Conservation (phyloP, 2,329 filamentous ascomycete genomes). For the Ceratocystis albifundus region DNA sequence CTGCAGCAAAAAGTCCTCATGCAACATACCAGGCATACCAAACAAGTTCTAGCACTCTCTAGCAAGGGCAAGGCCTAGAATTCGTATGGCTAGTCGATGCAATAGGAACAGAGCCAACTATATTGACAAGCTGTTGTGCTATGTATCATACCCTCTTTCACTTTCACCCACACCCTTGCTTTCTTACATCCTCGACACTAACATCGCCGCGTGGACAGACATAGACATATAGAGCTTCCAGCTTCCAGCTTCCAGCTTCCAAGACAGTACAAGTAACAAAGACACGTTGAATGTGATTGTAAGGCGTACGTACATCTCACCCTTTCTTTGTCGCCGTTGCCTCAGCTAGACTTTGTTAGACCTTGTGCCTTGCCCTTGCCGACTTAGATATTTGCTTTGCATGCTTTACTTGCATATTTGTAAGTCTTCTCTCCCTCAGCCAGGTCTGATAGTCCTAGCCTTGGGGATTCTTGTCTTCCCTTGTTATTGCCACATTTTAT, state of each 20-base stretch:
- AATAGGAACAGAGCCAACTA: neutral
- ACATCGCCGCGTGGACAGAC: too few relatives aligned
- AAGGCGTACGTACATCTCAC: too few relatives aligned
- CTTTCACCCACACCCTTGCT: too few relatives aligned
- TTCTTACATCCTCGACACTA: too few relatives aligned
- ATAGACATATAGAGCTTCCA: too few relatives aligned
- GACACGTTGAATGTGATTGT: too few relatives aligned
- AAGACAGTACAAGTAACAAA: too few relatives aligned
- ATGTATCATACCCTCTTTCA: neutral
- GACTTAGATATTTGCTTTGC: neutral
- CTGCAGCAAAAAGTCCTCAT: neutral
- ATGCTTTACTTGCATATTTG: conserved; percentile 1
- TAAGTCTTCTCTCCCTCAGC: neutral
- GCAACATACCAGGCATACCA: neutral
- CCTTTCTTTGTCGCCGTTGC: too few relatives aligned
- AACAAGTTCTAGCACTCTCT: neutral
- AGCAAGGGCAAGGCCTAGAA: neutral
- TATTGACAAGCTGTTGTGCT: neutral
- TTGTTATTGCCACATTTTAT: neutral
- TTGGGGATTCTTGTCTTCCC: neutral
- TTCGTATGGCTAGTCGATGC: neutral
- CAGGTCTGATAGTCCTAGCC: neutral
- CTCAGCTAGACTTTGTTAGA: neutral
- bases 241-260: too few relatives aligned
- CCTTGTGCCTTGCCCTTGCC: neutral